Conservation (phyloP, 2,329 filamentous ascomycete species). For the Graphilbum ipis-grandicollis region DNA sequence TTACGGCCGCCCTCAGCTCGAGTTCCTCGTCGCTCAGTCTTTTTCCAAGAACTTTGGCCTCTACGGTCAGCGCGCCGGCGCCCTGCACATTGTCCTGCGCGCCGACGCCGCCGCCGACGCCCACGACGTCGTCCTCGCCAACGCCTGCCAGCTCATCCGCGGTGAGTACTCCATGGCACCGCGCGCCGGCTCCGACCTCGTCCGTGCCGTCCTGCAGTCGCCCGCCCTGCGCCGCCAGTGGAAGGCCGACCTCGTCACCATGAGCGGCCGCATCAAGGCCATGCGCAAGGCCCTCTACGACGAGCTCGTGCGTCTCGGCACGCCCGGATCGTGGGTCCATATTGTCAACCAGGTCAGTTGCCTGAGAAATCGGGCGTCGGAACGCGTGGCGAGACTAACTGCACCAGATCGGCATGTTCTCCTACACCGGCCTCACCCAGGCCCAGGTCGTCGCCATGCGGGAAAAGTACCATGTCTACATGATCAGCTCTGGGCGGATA, state of each 20-base stretch:
- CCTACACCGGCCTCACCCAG: constrained; percentile 1
- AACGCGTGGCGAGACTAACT: neutral
- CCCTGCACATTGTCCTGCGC: constrained; percentile 12
- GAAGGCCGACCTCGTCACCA: neutral
- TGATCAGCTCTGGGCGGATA: constrained; percentile 1
- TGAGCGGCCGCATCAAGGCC: neutral
- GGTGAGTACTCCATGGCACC: constrained; percentile 15
- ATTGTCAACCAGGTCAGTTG: neutral
- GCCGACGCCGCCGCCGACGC: neutral
- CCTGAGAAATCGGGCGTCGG: neutral
- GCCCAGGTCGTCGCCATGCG: neutral
- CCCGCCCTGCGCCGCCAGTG: neutral
- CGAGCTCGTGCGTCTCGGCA: neutral
- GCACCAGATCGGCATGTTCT: constrained; percentile 1
- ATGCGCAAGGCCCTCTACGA: too few relatives aligned
- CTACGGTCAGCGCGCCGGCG: constrained; percentile 19
- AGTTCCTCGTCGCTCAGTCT: constrained; percentile 13
- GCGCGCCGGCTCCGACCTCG: constrained; percentile 13
- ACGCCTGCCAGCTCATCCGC: constrained; percentile 13
- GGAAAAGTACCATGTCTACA: neutral
- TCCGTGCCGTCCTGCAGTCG: constrained; percentile 3
- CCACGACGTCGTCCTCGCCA: constrained; percentile 12
- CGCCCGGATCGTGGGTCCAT: neutral
- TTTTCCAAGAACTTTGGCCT: constrained; percentile 22
- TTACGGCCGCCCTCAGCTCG: constrained; percentile 9